Percentiles rank a stretch among this genome's conserved stretches.
Evolutionary conservation across 306 rosid genomes (phyloP).

Genomic region (Gleditsia sinensis): DNA sequence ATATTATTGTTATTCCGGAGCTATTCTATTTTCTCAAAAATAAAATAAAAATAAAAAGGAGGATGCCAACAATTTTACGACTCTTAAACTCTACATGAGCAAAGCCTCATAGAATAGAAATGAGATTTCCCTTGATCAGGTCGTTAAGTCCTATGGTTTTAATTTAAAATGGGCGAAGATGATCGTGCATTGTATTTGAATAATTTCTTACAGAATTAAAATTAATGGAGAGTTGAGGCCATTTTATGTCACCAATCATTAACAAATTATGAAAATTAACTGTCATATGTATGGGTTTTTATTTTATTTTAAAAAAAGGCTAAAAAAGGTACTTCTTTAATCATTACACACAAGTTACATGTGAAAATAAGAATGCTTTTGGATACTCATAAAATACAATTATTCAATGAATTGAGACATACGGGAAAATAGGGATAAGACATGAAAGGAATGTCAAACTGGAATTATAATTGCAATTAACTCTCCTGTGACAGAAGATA

Average conservation of each 20-base stretch:
- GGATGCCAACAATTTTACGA: no score
- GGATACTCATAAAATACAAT: background rate
- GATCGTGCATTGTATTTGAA: no score
- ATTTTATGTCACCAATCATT: background rate
- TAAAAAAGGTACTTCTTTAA: background rate
- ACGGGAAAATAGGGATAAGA: background rate
- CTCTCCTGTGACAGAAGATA: slow-evolving; percentile 10
- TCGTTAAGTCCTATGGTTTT: no score
- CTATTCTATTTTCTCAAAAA: no score
- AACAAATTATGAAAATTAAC: background rate
- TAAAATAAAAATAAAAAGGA: no score
- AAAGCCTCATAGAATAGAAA: no score
- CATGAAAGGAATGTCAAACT: slow-evolving; percentile 27
- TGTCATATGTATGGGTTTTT: background rate
- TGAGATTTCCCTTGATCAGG: no score
- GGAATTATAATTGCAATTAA: slow-evolving; percentile 9
- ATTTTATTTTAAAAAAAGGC: background rate
- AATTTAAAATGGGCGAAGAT: no score
- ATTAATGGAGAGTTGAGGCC: no score
- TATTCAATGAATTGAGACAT: background rate
- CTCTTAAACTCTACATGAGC: no score
- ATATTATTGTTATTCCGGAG: no score
- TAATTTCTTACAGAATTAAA: no score
- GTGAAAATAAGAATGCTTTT: background rate
- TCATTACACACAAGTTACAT: background rate